Evolutionary conservation across 2,329 filamentous ascomycete genomes (phyloP).

Genomic region (Dactylonectria estremocensis): DNA sequence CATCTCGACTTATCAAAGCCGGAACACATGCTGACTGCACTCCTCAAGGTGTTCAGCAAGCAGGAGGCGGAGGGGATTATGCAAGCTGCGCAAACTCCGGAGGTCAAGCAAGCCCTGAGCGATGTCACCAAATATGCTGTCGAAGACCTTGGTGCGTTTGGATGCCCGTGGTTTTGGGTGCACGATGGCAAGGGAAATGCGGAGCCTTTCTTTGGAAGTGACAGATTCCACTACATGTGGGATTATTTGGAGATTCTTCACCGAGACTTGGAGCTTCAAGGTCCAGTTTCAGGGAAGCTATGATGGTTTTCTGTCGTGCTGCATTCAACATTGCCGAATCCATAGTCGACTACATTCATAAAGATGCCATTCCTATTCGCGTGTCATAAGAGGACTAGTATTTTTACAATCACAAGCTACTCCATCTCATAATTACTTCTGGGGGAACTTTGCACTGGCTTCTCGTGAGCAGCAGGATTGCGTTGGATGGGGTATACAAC

Average conservation of each 20-base stretch:
- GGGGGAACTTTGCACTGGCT: too few species aligned
- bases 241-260: neutral
- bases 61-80: neutral
- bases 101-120: neutral
- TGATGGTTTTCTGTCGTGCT: neutral
- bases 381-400: too few species aligned
- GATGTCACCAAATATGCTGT: neutral
- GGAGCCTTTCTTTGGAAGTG: neutral
- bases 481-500: neutral
- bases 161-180: neutral
- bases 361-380: too few species aligned
- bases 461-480: too few species aligned
- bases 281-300: neutral
- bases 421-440: too few species aligned
- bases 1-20: neutral
- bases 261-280: neutral
- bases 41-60: neutral
- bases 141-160: neutral
- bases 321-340: too few species aligned
- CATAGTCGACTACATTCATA: too few species aligned
- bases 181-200: neutral
- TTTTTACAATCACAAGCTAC: too few species aligned
- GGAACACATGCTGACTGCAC: neutral
- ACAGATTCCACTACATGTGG: neutral
- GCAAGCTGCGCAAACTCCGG: neutral